A percentile compares a stretch with the other conserved stretches of the same genome.
phyloP scores from a whole-genome alignment of 805 yeast species.

The Yarrowia osloensis region DNA sequence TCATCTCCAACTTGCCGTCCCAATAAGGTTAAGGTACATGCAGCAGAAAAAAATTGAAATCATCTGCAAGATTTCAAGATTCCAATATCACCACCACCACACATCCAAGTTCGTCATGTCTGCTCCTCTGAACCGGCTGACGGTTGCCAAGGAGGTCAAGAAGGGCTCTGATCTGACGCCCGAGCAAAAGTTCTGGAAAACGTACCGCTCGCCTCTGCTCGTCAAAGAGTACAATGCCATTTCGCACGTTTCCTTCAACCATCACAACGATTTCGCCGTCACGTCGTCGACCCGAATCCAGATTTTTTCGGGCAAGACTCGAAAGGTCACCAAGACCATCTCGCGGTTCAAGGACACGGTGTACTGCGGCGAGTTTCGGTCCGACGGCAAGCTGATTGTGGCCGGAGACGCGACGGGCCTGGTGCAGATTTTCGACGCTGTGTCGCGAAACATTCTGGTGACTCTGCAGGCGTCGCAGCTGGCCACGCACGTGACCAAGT shows the following conservation, averaged over 20 bases:
- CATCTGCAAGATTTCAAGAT: slow-evolving; percentile 31
- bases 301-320: slow-evolving; percentile 87
- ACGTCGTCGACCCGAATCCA: slow-evolving; percentile 91
- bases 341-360: slow-evolving; percentile 88
- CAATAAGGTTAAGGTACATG: slow-evolving; percentile 15
- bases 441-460: slow-evolving; percentile 75
- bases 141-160: slow-evolving; percentile 27
- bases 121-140: slow-evolving; percentile 30
- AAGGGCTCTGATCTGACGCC: slow-evolving; percentile 32
- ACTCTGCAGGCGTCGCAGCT: slow-evolving; percentile 80
- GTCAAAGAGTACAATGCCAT: slow-evolving; percentile 94
- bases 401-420: slow-evolving; percentile 96
- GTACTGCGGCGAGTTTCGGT: slow-evolving; percentile 85
- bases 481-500: slow-evolving; percentile 91
- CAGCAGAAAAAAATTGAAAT: slow-evolving; percentile 21
- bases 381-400: slow-evolving; percentile 85
- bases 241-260: slow-evolving; percentile 81
- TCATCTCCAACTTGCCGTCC: too few relatives aligned
- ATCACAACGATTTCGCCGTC: slow-evolving; percentile 76
- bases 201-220: slow-evolving; percentile 79
- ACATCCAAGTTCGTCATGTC: slow-evolving; percentile 19
- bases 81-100: slow-evolving; percentile 28
- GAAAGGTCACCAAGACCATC: slow-evolving; percentile 86
- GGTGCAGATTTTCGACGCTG: slow-evolving; percentile 86
- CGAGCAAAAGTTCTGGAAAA: slow-evolving; percentile 93